Evolutionary conservation across 2,329 filamentous ascomycete species (phyloP).

Genomic region (Pseudogymnoascus sp.): DNA sequence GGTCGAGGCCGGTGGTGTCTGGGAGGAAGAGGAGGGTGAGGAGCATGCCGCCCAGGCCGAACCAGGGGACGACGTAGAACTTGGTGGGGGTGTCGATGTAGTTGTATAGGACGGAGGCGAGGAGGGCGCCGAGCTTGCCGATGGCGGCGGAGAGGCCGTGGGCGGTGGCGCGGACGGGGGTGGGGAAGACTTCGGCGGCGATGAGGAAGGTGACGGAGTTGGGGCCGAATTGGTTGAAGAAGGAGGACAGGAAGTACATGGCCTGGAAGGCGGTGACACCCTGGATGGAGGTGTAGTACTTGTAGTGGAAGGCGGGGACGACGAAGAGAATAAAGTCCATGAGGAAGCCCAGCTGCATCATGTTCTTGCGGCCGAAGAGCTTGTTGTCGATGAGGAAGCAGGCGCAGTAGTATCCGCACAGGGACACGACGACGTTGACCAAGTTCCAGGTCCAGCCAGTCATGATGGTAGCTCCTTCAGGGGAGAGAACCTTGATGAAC

Average conservation of each 20-base stretch:
- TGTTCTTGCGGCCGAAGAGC: slow-evolving; percentile 89
- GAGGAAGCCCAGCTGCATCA: slow-evolving; percentile 91
- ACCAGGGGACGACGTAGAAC: slow-evolving; percentile 93
- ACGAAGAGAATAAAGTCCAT: slow-evolving; percentile 92
- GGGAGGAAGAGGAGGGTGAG: slow-evolving; percentile 80
- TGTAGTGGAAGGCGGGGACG: slow-evolving; percentile 79
- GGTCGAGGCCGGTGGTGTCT: slow-evolving; percentile 89
- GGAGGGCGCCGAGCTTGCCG: slow-evolving; percentile 80
- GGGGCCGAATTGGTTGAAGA: slow-evolving; percentile 98
- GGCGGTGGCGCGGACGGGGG: slow-evolving; percentile 82
- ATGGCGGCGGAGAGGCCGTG: slow-evolving; percentile 88
- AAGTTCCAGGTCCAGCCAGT: slow-evolving; percentile 87
- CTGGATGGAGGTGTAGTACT: slow-evolving; percentile 66
- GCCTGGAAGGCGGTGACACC: slow-evolving; percentile 87
- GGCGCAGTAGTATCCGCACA: slow-evolving; percentile 83
- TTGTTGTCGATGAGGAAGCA: slow-evolving; percentile 91
- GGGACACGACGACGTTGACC: slow-evolving; percentile 78
- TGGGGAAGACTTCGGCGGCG: slow-evolving; percentile 90
- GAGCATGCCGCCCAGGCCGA: slow-evolving; percentile 78
- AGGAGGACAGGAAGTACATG: slow-evolving; percentile 96
- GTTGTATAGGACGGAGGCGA: slow-evolving; percentile 85
- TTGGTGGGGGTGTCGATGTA: slow-evolving; percentile 80
- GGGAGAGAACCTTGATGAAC: slow-evolving; percentile 77
- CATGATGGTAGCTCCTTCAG: slow-evolving; percentile 59
- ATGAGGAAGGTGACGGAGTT: slow-evolving; percentile 95